Base-by-base conservation (phyloP, 768 basidiomycete species). In the Fistulinella prunicolor region DNA sequence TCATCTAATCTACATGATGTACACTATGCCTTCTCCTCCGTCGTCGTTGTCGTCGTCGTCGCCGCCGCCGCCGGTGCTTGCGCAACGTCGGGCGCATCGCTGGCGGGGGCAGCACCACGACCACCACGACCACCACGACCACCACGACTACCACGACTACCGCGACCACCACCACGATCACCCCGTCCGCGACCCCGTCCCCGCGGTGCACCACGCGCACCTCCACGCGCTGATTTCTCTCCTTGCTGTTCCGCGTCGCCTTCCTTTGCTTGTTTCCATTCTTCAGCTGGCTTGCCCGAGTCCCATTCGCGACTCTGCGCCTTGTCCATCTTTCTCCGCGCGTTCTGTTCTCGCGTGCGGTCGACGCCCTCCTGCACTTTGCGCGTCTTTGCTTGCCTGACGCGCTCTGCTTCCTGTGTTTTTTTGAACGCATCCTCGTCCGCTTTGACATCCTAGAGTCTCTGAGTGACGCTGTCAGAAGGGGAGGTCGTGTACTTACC, bases 221-320 rank as follows among this genome's bases (percentile, higher is more conserved):
- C 61, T 34, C 69, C 73, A 28, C 70, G 65, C 14, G 24, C 49
- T 35, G 55, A 53, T 58, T 60, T 65, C 26, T 50, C 56, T 16
- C 65, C 55, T 4, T 55, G 58, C 14, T 62, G 59, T 6, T 46
- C 44, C 17, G 57, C 16, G n/a, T 60, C 39, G 45, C 35, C 42
- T 34, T 50, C 54, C 26, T 53, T 62, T 50, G 7, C 54, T 10
- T 39, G 13, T 32, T 32, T 32, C 13, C 9, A 32, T 8, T 32
- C 30, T 10, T 12, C 47, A 1, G 46, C 24, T 7, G 73, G 65
- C 57, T 92, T 92, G 17, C 81, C 86, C 23, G 86, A 83, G 63
- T 92, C 89, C 89, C 89, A 92, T 70, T 92, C 89, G 14, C 89
- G 79, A 54, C 70, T 81, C 58, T 80, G 81, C 20, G 81, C 76